Evolutionary conservation across 2,329 filamentous ascomycete genomes (phyloP).

Genomic region (Cladosporium oxysporum): DNA sequence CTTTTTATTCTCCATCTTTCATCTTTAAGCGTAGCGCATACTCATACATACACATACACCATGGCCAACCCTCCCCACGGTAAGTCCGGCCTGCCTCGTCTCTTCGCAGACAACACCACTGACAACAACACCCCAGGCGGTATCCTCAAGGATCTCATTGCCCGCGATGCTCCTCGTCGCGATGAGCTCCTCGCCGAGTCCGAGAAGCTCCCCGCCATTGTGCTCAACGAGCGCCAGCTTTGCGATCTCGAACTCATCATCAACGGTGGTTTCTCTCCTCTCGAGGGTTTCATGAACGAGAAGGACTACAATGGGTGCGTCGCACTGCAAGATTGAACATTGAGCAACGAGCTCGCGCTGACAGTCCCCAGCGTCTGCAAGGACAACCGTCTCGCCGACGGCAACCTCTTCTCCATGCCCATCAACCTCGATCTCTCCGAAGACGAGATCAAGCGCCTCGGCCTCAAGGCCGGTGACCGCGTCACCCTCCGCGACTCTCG

Average conservation of each 20-base stretch:
- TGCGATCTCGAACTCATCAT: conserved; percentile 97
- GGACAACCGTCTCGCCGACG: conserved; percentile 81
- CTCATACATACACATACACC: conserved; percentile 19
- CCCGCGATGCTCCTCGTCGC: conserved; percentile 83
- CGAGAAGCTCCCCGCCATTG: conserved; percentile 79
- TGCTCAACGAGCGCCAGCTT: conserved; percentile 88
- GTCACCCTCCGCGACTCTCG: conserved; percentile 92
- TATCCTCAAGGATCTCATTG: conserved; percentile 95
- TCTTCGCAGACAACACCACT: not conserved
- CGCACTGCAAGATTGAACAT: not conserved
- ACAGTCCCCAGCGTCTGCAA: conserved; percentile 70
- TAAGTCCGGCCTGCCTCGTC: conserved; percentile 31
- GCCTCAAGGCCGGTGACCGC: conserved; percentile 76
- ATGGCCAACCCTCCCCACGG: conserved; percentile 57
- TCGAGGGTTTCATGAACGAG: conserved; percentile 98
- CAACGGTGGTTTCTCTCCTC: conserved; percentile 94
- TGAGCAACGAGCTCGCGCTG: not conserved
- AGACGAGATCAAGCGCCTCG: conserved; percentile 70
- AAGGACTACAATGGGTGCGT: conserved; percentile 90
- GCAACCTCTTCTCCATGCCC: conserved; percentile 92
- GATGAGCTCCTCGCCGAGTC: conserved; percentile 79
- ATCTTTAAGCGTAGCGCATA: conserved; percentile 4
- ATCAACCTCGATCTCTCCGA: conserved; percentile 88
- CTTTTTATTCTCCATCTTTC: conserved; percentile 8
- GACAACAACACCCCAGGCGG: conserved; percentile 59